Base-by-base conservation (phyloP, 768 basidiomycete genomes). In the Auriscalpium vulgare region DNA sequence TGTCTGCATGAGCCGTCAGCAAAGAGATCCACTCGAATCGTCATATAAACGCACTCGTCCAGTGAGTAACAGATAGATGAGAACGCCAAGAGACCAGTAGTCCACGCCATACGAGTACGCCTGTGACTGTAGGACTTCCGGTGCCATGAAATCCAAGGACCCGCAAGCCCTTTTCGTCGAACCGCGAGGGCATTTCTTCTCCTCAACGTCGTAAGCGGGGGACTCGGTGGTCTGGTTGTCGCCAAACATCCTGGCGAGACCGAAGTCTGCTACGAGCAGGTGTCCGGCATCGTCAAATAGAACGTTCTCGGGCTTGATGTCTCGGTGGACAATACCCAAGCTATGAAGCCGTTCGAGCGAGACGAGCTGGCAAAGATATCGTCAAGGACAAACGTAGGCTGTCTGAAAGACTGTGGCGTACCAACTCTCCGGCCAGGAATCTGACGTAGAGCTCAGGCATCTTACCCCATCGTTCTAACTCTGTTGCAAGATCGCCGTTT, bases 251-350 rank as follows among this genome's bases (percentile, higher is more conserved):
- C 95, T 90, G 9, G 94, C 93, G 53, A 95, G 91, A 52, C 97
- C 95, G 70, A 99, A 98, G 71, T 99, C 97, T 19, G 87, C 91
- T 58, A 99, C 97, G 73, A 97, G 93, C 59, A 81, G 80, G 57
- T 82, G 81, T 46, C 89, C 84, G 71, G 95, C 88, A 19, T 79
- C 78, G 8, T 88, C 87, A 83, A 91, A 91, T 17, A 99, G 80
- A 16, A 99, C 81, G 69, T 99, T 99, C 47, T 93, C 91, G n/a
- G 95, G 97, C 68, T 98, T 99, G 73, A 99, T 95, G 72, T 99
- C 97, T 55, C 97, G 91, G 70, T 99, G 97, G 50, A 99, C 95
- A 68, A 99, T 98, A 21, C 95, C 94, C 65, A 97, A 92, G 66
- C 88, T 83, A 67, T 99, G 97, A 2, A 98, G 93, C 8, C 57